phyloP scores from a whole-genome alignment of 148 eudicot species.

The Chenopodium formosanum region DNA sequence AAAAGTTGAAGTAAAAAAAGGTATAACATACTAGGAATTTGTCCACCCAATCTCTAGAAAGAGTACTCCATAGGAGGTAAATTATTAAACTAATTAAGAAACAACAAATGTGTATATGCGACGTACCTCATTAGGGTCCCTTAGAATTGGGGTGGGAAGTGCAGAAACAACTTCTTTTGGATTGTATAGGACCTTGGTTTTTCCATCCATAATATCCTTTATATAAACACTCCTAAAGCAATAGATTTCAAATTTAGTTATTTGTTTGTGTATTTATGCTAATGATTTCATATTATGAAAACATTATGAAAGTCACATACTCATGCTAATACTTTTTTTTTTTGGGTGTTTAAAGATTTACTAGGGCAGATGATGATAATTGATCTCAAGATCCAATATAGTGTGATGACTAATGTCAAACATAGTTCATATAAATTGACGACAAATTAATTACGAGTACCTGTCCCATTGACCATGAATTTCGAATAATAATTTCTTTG shows the following conservation, averaged over 20 bases:
- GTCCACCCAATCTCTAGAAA: not conserved
- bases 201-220: constrained; percentile 43
- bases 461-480: constrained; percentile 82
- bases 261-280: too few species aligned
- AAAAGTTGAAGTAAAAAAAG: too few species aligned
- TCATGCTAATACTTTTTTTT: too few species aligned
- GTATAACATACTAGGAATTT: not conserved
- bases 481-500: constrained; percentile 50
- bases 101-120: not conserved
- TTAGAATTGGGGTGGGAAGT: constrained; percentile 48
- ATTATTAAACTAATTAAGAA: too few species aligned
- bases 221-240: constrained; percentile 46
- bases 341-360: too few species aligned
- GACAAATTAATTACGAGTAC: constrained; percentile 23
- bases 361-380: too few species aligned
- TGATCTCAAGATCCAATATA: too few species aligned
- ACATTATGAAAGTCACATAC: too few species aligned
- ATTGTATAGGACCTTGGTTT: constrained; percentile 44
- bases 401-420: not conserved
- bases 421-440: too few species aligned
- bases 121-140: constrained; percentile 52
- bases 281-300: too few species aligned
- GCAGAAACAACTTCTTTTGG: constrained; percentile 57
- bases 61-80: not conserved
- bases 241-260: not conserved